These are phyloP conservation scores for Zea mays DNA, from an alignment of 176 grass and related monocot genomes.

Conservation along the genomic window DNA sequence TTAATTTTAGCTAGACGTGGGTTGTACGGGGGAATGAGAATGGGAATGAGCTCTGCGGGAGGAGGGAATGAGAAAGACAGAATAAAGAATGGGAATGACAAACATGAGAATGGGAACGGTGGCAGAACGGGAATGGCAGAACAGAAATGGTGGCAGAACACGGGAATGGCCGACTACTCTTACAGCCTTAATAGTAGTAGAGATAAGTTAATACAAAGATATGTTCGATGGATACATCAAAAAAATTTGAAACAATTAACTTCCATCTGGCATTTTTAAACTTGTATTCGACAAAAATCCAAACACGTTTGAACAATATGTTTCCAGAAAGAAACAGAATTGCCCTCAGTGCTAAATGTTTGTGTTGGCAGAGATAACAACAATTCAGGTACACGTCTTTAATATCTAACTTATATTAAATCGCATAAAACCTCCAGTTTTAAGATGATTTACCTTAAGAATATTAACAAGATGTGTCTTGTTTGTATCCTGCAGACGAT, in stretches of 20 bases:
- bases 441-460: constrained; percentile 46
- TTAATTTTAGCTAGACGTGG: too few relatives aligned
- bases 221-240: background rate
- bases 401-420: constrained; percentile 6
- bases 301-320: background rate
- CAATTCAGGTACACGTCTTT: background rate
- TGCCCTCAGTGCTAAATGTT: background rate
- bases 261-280: constrained; percentile 9
- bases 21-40: too few relatives aligned
- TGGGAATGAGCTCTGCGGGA: too few relatives aligned
- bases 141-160: too few relatives aligned
- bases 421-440: background rate
- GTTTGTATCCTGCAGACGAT: constrained; percentile 56
- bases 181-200: too few relatives aligned
- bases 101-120: too few relatives aligned
- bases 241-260: background rate
- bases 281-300: background rate
- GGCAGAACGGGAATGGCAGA: too few relatives aligned
- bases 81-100: too few relatives aligned
- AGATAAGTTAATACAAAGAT: constrained; percentile 5
- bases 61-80: too few relatives aligned
- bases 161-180: too few relatives aligned
- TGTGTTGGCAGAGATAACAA: background rate
- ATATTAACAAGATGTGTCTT: constrained; percentile 56
- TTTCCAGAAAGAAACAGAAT: too few relatives aligned